Evolutionary conservation across 176 grass and related monocot genomes (phyloP), one percentile per base, ranked within the genome.

Genomic region (Avena atlantica): DNA sequence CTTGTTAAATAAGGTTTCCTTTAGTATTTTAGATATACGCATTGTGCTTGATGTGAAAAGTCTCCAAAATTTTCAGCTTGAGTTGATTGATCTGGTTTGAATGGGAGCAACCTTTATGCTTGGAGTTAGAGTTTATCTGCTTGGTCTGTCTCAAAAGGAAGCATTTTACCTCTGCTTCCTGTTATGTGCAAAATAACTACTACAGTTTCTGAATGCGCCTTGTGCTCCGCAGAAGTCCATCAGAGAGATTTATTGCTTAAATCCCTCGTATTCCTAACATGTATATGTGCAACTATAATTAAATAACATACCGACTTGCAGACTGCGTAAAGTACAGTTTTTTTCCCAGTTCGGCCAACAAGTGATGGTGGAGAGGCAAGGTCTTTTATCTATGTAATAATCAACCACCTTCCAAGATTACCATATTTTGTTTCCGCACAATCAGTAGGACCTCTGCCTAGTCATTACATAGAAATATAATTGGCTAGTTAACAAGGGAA

Each of bases 101-200:
- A 19, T 27, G 15, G 69, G 64, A 52, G 45, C 9, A 70, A 23
- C 52, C 6, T 34, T 15, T 52, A 81, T 81, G 60, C 44, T 50
- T 65, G 14, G 23, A 51, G 3, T 81, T 11, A 13, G 23, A 29
- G 15, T 59, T 72, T 73, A 34, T 75, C 37, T 84, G 40, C 16
- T 36, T 85, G 7, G 16, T 31, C 53, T 60, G 11, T 52, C 58
- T 76, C 44, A 12, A n/a, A 85, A 76, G 83, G 24, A 40, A 34
- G 23, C 14, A 27, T 83, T 73, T 83, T 16, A 14, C 14, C n/a
- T 45, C 27, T 45, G 64, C 65, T 24, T 58, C 23, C n/a, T 16
- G 19, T 62, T 48, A 34, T 75, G 23, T 81, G 5, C 44, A n/a
- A 66, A 81, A 65, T 37, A 81, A 67, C 9, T 19, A n/a, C 21